phyloP scores from a whole-genome alignment of 148 eudicot species.

The Nepenthes gracilis region DNA sequence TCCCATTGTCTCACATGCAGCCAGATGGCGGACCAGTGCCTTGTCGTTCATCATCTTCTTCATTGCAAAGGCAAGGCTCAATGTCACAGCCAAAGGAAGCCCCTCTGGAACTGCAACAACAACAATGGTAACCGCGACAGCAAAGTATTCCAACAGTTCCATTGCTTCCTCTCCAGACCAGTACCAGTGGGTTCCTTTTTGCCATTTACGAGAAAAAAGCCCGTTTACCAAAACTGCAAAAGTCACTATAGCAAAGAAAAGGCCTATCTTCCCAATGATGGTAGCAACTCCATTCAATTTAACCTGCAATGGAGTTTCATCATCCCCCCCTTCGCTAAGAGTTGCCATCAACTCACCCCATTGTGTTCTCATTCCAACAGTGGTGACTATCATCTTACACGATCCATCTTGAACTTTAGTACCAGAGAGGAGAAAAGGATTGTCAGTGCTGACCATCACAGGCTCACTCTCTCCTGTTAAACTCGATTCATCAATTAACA shows the following conservation, averaged over 20 bases:
- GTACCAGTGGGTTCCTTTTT: slow-evolving; percentile 39
- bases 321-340: slow-evolving; percentile 92
- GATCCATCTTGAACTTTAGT: slow-evolving; percentile 98
- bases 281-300: slow-evolving; percentile 98
- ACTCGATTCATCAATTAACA: slow-evolving; percentile 84
- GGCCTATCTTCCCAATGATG: slow-evolving; percentile 88
- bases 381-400: slow-evolving; percentile 88
- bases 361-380: slow-evolving; percentile 97
- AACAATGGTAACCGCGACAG: slow-evolving; percentile 87
- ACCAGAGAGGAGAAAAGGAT: slow-evolving; percentile 83
- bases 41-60: slow-evolving; percentile 99
- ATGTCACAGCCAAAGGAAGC: slow-evolving; percentile 82
- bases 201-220: slow-evolving; percentile 49
- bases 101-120: slow-evolving; percentile 99
- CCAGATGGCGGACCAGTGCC: slow-evolving; percentile 85
- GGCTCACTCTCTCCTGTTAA: slow-evolving; percentile 98
- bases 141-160: slow-evolving; percentile 74
- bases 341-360: slow-evolving; percentile 99
- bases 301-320: slow-evolving; percentile 92
- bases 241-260: slow-evolving; percentile 81
- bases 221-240: slow-evolving; percentile 78
- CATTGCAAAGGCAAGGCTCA: slow-evolving; percentile 97
- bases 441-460: slow-evolving; percentile 51
- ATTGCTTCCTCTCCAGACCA: slow-evolving; percentile 87
- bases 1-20: slow-evolving; percentile 99